Evolutionary conservation across 2,329 filamentous ascomycete genomes (phyloP).

Genomic region (Fusarium stilboides): DNA sequence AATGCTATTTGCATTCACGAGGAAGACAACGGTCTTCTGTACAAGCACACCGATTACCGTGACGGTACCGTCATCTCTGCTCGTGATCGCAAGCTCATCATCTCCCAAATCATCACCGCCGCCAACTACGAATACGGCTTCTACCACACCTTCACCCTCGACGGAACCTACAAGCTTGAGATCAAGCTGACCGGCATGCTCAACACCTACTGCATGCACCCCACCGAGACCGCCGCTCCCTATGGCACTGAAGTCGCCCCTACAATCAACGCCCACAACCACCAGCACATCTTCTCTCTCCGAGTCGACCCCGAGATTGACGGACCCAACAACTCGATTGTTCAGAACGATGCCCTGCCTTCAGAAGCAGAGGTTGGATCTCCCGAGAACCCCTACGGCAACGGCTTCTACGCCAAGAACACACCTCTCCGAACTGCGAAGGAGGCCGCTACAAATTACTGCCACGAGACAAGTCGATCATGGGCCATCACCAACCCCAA

Average conservation of each 20-base stretch:
- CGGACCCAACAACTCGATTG: slow-evolving; percentile 73
- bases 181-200: slow-evolving; percentile 70
- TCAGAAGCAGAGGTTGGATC: slow-evolving; percentile 83
- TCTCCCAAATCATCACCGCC: slow-evolving; percentile 76
- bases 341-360: slow-evolving; percentile 81
- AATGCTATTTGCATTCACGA: slow-evolving; percentile 94
- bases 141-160: slow-evolving; percentile 57
- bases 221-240: slow-evolving; percentile 60
- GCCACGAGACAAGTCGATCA: slow-evolving; percentile 82
- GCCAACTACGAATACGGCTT: slow-evolving; percentile 75
- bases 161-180: slow-evolving; percentile 77
- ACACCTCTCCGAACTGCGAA: slow-evolving; percentile 81
- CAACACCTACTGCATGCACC: slow-evolving; percentile 60
- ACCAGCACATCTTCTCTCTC: slow-evolving; percentile 79
- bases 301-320: slow-evolving; percentile 77
- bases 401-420: slow-evolving; percentile 89
- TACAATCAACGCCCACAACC: slow-evolving; percentile 76
- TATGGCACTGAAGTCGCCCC: slow-evolving; percentile 76
- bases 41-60: slow-evolving; percentile 76
- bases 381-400: slow-evolving; percentile 87
- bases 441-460: slow-evolving; percentile 82
- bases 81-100: slow-evolving; percentile 71
- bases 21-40: slow-evolving; percentile 69
- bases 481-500: slow-evolving; percentile 93
- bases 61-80: slow-evolving; percentile 72